A percentile compares a stretch with the other conserved stretches of the same genome.
These are phyloP conservation scores for Myxozyma neotropica DNA, from an alignment of 805 yeast genomes.

Conservation along the genomic window DNA sequence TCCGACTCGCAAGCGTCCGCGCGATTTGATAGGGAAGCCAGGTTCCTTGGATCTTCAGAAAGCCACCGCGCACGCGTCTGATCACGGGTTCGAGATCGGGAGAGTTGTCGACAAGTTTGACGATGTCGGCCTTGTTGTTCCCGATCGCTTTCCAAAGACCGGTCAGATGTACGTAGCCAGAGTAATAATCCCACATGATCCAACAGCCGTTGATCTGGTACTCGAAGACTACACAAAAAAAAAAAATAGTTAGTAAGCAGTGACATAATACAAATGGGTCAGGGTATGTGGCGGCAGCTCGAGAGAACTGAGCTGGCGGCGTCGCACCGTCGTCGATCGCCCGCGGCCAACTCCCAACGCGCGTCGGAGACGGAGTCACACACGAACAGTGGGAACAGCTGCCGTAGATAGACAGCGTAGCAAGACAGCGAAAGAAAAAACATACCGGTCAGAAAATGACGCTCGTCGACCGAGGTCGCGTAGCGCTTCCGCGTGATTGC, in stretches of 20 bases:
- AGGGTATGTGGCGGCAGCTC: neutral
- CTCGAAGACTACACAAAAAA: conserved; percentile 63
- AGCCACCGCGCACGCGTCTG: conserved; percentile 85
- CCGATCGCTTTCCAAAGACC: conserved; percentile 83
- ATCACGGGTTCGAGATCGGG: conserved; percentile 66
- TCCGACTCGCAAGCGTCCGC: conserved; percentile 64
- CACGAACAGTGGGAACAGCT: conserved; percentile 1
- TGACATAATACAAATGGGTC: neutral
- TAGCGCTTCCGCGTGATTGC: conserved; percentile 51
- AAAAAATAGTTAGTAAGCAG: neutral
- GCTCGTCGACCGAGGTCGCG: conserved; percentile 72
- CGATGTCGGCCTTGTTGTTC: conserved; percentile 73
- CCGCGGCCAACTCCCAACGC: conserved; percentile 1
- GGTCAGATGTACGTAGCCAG: conserved; percentile 85
- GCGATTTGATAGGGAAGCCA: conserved; percentile 82
- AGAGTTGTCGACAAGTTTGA: conserved; percentile 61
- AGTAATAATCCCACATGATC: conserved; percentile 82
- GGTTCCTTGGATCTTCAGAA: conserved; percentile 88
- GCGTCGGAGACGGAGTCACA: neutral
- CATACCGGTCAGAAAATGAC: conserved; percentile 42
- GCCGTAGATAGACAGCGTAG: neutral
- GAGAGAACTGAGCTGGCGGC: conserved; percentile 1
- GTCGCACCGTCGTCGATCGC: conserved; percentile 3
- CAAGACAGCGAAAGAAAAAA: neutral
- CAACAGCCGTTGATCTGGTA: conserved; percentile 68